Conservation (phyloP, 208 protist species). For the Acanthamoeba castellanii region DNA sequence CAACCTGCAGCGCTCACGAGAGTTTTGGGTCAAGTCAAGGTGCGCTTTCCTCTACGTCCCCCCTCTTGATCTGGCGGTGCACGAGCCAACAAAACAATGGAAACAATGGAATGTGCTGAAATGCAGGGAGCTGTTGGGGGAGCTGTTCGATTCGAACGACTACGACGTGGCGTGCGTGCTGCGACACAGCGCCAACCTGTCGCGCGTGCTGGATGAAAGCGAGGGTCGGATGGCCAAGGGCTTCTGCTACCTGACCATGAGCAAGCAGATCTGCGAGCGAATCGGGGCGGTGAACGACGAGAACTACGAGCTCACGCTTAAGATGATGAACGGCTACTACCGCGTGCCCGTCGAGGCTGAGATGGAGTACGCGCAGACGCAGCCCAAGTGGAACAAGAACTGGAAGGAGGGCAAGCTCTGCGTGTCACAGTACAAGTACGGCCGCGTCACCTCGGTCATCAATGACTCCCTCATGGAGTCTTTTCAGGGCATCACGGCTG, state of each 20-base stretch:
- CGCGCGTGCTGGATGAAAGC: conserved; percentile 9
- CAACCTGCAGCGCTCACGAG: conserved; percentile 37
- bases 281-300: conserved; percentile 54
- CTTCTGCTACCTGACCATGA: conserved; percentile 48
- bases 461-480: conserved; percentile 25
- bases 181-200: background rate
- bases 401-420: conserved; percentile 48
- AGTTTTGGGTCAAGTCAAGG: conserved; percentile 22
- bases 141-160: conserved; percentile 53
- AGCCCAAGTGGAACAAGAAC: conserved; percentile 61
- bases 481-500: background rate
- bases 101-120: background rate
- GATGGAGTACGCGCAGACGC: background rate
- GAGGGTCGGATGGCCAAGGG: conserved; percentile 29
- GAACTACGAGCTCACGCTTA: conserved; percentile 32
- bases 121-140: conserved; percentile 40
- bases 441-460: conserved; percentile 31
- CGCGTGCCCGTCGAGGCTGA: background rate
- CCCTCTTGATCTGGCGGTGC: background rate
- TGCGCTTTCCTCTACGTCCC: background rate
- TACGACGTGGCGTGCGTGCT: conserved; percentile 60
- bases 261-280: conserved; percentile 52
- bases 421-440: conserved; percentile 44
- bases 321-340: background rate
- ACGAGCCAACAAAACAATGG: background rate